phyloP scores from a whole-genome alignment of 2,329 filamentous ascomycete species.

The Monosporascus sp. region DNA sequence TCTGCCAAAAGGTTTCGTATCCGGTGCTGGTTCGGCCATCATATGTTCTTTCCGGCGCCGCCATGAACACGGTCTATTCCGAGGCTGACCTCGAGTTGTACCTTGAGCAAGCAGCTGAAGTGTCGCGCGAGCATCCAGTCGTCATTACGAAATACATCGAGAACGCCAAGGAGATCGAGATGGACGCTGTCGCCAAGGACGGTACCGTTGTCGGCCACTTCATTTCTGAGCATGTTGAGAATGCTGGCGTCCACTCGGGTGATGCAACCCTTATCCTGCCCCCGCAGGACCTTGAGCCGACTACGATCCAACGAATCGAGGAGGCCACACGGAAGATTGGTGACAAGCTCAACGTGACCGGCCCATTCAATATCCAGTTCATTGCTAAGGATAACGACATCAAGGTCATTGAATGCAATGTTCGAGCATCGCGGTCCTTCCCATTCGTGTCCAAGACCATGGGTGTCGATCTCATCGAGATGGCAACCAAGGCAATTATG shows the following conservation, averaged over 20 bases:
- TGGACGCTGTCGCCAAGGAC: conserved; percentile 93
- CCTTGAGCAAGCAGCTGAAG: conserved; percentile 83
- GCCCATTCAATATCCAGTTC: conserved; percentile 98
- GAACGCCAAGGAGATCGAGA: conserved; percentile 98
- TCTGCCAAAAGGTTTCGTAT: conserved; percentile 85
- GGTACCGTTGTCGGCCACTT: conserved; percentile 91
- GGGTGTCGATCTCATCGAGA: conserved; percentile 94
- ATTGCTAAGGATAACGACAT: conserved; percentile 99
- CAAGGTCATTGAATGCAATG: conserved; percentile 99
- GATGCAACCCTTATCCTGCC: conserved; percentile 94
- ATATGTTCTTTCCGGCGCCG: conserved; percentile 92
- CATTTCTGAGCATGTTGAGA: conserved; percentile 97
- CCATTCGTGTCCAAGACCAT: conserved; percentile 98
- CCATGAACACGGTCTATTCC: conserved; percentile 99
- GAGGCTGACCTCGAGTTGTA: conserved; percentile 87
- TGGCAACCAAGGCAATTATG: conserved; percentile 97
- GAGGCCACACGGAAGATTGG: conserved; percentile 95
- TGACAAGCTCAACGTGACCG: conserved; percentile 88
- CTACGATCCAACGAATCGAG: conserved; percentile 86
- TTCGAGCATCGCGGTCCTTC: conserved; percentile 91
- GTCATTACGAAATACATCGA: conserved; percentile 99
- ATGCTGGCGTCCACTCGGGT: conserved; percentile 96
- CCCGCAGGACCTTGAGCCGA: conserved; percentile 83
- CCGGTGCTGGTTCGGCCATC: conserved; percentile 93
- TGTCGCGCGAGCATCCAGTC: conserved; percentile 91